phyloP scores from a whole-genome alignment of 2,329 filamentous ascomycete genomes.

The Atkinsonella texensis region DNA sequence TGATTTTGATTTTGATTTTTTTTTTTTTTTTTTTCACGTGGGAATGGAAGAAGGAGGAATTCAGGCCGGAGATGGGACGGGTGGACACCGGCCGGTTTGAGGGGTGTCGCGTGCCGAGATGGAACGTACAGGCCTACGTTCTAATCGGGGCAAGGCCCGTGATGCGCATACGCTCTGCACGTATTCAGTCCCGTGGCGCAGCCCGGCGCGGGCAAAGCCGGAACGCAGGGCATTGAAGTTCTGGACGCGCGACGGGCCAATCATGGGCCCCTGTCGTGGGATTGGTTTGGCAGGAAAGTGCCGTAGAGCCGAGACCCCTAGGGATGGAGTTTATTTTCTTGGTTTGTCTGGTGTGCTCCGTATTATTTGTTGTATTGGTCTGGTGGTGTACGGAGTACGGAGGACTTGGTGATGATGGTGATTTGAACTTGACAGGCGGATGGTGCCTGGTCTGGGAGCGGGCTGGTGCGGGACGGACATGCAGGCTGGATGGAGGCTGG shows the following conservation, averaged over 20 bases:
- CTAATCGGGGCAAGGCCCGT: no score
- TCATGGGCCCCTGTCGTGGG: background rate
- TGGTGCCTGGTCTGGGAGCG: constrained; percentile 2
- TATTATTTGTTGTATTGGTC: no score
- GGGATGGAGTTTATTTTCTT: background rate
- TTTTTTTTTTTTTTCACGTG: no score
- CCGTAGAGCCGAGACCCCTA: constrained; percentile 11
- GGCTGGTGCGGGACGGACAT: background rate
- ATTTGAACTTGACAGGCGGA: background rate
- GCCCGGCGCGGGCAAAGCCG: constrained; percentile 12
- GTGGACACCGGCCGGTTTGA: no score
- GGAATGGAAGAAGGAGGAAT: no score
- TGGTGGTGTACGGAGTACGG: no score
- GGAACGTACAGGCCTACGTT: no score
- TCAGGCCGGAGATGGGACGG: no score
- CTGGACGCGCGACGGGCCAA: background rate
- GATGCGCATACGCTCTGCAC: no score
- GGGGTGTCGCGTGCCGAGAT: no score
- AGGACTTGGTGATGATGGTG: no score
- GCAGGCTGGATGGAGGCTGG: background rate
- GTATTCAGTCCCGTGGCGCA: background rate
- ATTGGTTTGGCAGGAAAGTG: constrained; percentile 2
- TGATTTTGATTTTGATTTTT: no score
- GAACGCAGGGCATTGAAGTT: constrained; percentile 4
- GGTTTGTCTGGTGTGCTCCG: background rate